Base-by-base conservation (phyloP, 1,139 yeast species). In the Diutina catenulata region DNA sequence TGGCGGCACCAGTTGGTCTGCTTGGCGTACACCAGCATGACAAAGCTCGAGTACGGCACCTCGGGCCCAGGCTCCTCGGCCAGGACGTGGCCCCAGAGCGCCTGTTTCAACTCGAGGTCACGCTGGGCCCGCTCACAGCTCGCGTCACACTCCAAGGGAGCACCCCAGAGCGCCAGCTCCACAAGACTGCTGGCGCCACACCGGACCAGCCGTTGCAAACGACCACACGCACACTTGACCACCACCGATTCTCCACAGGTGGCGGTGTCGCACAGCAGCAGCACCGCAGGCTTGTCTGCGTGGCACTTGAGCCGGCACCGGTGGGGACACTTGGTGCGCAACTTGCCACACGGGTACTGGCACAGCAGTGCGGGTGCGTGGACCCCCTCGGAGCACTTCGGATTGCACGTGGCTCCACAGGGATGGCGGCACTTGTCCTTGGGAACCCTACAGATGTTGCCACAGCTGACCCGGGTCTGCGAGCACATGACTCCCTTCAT, bases 401-500 rank as follows among this genome's bases (percentile, higher is more conserved):
- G 40, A 1, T 62, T 78, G 45, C 88, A 80, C 7, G 68, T 67
- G 45, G 74, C 69, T 36, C 66, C 59, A 56, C 96, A 87, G 18
- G 59, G 59, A 52, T 87, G 96, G 14, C 94, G 93, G 55, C 84
- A 76, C 0, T 60, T 51, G 42, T 82, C 65, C 3, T 56, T 48
- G 39, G 18, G 5, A 7, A 67, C 70, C 2, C 63, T 70, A 60
- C 97, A 87, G 18, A 63, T 57, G 33, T 60, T 64, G 10, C 91
- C 88, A 57, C 97, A 87, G 3, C 84, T 75, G 0, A 80, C 87
- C 23, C 64, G 63, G 6, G 66, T 62, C 43, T 80, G 83, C 38
- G 80, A 80, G 56, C 96, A 80, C 47, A 76, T 73, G 15, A 82
- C 74, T 21, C 83, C 81, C 35, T 75, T 70, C 20, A 83, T 67